Conservation (phyloP, 176 grass and related monocot genomes). For the Microstegium vimineum region DNA sequence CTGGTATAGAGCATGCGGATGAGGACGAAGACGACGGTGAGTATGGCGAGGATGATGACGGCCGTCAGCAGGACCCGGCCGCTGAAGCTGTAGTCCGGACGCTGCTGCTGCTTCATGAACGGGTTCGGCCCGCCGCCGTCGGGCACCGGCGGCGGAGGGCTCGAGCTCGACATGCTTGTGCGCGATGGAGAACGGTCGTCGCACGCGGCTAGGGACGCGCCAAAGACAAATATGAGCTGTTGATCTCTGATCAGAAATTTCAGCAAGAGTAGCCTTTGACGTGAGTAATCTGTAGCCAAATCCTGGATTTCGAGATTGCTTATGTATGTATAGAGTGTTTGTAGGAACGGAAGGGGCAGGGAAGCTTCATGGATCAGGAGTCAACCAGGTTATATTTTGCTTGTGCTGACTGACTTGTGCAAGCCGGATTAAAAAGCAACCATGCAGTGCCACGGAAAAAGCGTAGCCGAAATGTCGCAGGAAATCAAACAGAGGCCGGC, state of each 20-base stretch:
- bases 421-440: neutral
- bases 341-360: neutral
- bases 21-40: conserved; percentile 35
- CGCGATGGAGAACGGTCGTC: too few relatives aligned
- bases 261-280: too few relatives aligned
- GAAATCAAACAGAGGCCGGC: neutral
- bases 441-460: neutral
- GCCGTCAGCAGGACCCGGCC: conserved; percentile 30
- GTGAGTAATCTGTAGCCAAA: too few relatives aligned
- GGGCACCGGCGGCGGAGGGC: neutral
- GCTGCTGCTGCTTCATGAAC: neutral
- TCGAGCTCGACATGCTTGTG: too few relatives aligned
- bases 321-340: too few relatives aligned
- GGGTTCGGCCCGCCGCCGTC: neutral
- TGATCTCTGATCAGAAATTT: neutral
- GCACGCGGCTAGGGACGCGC: too few relatives aligned
- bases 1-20: conserved; percentile 24
- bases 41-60: conserved; percentile 19
- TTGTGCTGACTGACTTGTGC: neutral
- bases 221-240: neutral
- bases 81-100: conserved; percentile 22
- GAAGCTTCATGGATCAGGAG: neutral
- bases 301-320: too few relatives aligned
- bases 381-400: neutral
- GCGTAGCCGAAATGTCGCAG: neutral